These are phyloP conservation scores for Schwanniomyces yamadae DNA, from an alignment of 805 yeast genomes.

Conservation along the genomic window DNA sequence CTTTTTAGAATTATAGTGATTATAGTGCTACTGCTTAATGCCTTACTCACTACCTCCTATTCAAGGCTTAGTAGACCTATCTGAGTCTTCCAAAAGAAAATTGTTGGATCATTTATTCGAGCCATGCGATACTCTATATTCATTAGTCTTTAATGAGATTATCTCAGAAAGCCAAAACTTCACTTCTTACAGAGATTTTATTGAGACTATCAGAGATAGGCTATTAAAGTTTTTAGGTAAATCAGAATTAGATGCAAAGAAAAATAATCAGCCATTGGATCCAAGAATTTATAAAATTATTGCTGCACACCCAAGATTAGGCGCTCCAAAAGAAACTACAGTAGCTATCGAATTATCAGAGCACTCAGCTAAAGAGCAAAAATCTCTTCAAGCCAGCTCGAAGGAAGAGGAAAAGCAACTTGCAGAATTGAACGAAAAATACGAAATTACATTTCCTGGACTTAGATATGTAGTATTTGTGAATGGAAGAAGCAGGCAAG, in stretches of 20 bases:
- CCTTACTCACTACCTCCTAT: constrained; percentile 28
- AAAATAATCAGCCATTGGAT: constrained; percentile 17
- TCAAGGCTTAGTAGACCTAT: constrained; percentile 15
- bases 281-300: constrained; percentile 52
- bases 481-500: constrained; percentile 70
- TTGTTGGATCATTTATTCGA: constrained; percentile 62
- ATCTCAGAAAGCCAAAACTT: constrained; percentile 12
- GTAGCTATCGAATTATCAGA: constrained; percentile 45
- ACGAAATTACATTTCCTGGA: constrained; percentile 64
- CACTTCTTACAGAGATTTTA: constrained; percentile 32
- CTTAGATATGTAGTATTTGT: constrained; percentile 86
- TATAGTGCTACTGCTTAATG: too few species aligned
- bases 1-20: too few species aligned
- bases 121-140: constrained; percentile 52
- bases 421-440: constrained; percentile 51
- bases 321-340: constrained; percentile 51
- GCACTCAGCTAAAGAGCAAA: constrained; percentile 74
- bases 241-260: constrained; percentile 19
- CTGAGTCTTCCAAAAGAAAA: constrained; percentile 27
- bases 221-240: constrained; percentile 32
- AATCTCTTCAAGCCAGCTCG: constrained; percentile 50
- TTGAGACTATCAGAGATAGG: constrained; percentile 43
- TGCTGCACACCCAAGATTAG: constrained; percentile 90
- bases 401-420: constrained; percentile 52
- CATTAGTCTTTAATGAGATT: constrained; percentile 29